These are phyloP conservation scores for Suillus subluteus DNA, from an alignment of 768 basidiomycete species.

Conservation along the genomic window DNA sequence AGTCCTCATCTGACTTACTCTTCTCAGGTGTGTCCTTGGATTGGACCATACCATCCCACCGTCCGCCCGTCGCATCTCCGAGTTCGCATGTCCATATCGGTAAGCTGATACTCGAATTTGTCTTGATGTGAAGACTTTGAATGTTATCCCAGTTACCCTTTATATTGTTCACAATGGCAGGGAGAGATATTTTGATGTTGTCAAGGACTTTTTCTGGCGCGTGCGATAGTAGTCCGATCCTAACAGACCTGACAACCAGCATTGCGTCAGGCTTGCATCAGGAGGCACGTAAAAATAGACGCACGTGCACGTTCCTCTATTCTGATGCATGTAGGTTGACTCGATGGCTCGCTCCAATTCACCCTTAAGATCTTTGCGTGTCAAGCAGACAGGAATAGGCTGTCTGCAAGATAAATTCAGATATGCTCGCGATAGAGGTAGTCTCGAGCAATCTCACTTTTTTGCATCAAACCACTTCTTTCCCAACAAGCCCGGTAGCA, in stretches of 20 bases:
- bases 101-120: conserved; percentile 78
- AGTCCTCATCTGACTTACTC: conserved; percentile 7
- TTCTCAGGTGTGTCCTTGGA: conserved; percentile 11
- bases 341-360: conserved; percentile 92
- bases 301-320: conserved; percentile 90
- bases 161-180: conserved; percentile 69
- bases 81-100: conserved; percentile 89
- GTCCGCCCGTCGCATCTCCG: conserved; percentile 45
- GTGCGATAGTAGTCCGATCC: conserved; percentile 77
- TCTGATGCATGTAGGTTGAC: conserved; percentile 96
- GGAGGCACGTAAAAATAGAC: conserved; percentile 33
- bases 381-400: conserved; percentile 92
- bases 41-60: conserved; percentile 33
- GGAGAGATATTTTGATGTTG: conserved; percentile 80
- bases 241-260: conserved; percentile 64
- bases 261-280: neutral
- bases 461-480: conserved; percentile 93
- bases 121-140: conserved; percentile 89
- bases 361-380: conserved; percentile 85
- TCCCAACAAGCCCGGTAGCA: conserved; percentile 86
- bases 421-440: conserved; percentile 10
- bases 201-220: conserved; percentile 71
- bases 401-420: conserved; percentile 55
- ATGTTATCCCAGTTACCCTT: conserved; percentile 90
- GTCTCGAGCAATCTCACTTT: conserved; percentile 62